A percentile compares a stretch with the other conserved stretches of the same genome.
phyloP scores from a whole-genome alignment of 257 asterid genomes.

The Striga asiatica region DNA sequence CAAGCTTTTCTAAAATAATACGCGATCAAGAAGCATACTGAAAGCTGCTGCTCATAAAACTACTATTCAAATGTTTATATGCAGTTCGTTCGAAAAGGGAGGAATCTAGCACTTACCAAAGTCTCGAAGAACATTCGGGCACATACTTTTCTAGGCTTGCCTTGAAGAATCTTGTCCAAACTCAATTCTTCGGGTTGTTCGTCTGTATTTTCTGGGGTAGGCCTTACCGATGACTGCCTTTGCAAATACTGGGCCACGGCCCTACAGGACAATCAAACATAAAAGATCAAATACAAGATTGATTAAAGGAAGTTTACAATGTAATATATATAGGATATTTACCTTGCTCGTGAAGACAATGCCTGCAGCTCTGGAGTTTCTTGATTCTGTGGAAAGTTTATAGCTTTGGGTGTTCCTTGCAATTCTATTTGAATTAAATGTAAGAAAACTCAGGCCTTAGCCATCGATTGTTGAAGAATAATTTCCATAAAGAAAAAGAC shows the following conservation, averaged over 20 bases:
- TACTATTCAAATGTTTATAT: no score
- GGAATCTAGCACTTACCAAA: constrained; percentile 50
- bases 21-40: no score
- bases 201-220: constrained; percentile 24
- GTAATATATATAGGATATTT: no score
- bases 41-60: no score
- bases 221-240: constrained; percentile 43
- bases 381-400: constrained; percentile 19
- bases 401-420: constrained; percentile 36
- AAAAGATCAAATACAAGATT: no score
- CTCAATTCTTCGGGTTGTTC: constrained; percentile 41
- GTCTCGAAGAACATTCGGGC: constrained; percentile 77
- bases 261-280: constrained; percentile 31
- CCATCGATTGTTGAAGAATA: no score
- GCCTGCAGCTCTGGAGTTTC: constrained; percentile 27
- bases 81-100: no score
- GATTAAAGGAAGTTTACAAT: no score
- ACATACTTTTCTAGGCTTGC: constrained; percentile 48
- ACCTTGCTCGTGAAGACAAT: constrained; percentile 77
- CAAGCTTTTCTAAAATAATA: no score
- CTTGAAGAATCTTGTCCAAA: constrained; percentile 51
- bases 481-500: no score
- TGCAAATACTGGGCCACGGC: constrained; percentile 79
- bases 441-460: no score
- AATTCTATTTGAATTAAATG: no score